Percentiles rank a stretch among this genome's conserved stretches.
phyloP scores from a whole-genome alignment of 2,329 filamentous ascomycete species.

The Fusarium tanahbumbuense region DNA sequence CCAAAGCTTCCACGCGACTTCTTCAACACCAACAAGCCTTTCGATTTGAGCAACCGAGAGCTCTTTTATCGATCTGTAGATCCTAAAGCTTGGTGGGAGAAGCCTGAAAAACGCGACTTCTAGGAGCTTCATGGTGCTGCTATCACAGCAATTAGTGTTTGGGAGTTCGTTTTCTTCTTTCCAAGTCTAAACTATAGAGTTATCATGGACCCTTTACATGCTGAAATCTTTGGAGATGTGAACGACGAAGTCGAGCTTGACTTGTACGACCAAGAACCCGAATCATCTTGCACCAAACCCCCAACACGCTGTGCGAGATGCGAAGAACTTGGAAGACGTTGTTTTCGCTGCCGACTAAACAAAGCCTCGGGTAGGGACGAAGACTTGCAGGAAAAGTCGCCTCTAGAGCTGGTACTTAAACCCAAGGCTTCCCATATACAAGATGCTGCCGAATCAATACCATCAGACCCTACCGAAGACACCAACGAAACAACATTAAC shows the following conservation, averaged over 20 bases:
- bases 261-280: neutral
- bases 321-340: slow-evolving; percentile 7
- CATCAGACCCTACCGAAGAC: neutral
- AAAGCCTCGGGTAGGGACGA: neutral
- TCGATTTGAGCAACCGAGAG: neutral
- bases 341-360: neutral
- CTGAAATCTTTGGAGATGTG: neutral
- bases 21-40: neutral
- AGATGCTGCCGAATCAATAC: neutral
- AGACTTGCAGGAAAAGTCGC: neutral
- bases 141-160: neutral
- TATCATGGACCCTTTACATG: neutral
- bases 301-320: neutral
- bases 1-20: neutral
- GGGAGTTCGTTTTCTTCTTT: neutral
- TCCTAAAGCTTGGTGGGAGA: neutral
- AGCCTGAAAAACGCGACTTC: neutral
- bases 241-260: neutral
- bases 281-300: neutral
- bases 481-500: neutral
- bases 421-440: neutral
- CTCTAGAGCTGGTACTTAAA: neutral
- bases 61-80: neutral
- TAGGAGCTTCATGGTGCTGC: neutral
- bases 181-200: neutral